Conservation (phyloP, 2,329 filamentous ascomycete species). For the Colletotrichum tropicicola region DNA sequence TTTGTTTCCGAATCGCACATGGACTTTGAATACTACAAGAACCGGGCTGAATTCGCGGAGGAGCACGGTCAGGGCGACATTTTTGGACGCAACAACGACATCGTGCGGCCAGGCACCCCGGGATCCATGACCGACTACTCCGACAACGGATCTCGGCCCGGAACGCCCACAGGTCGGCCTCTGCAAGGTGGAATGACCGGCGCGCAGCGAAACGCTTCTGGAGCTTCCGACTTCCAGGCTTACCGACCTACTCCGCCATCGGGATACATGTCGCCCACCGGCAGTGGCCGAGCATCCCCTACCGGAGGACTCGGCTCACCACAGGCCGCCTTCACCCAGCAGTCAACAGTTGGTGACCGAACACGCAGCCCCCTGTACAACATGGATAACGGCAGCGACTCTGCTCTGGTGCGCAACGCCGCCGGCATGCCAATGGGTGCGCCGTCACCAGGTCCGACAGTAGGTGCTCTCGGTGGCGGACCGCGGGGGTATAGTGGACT, state of each 20-base stretch:
- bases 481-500: conserved; percentile 68
- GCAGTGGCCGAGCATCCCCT: conserved; percentile 24
- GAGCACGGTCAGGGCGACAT: conserved; percentile 83
- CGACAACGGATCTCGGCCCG: conserved; percentile 56
- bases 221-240: conserved; percentile 32
- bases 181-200: conserved; percentile 40
- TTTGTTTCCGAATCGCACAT: conserved; percentile 86
- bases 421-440: conserved; percentile 58
- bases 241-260: conserved; percentile 25
- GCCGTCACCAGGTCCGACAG: conserved; percentile 51
- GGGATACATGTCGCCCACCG: conserved; percentile 32
- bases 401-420: conserved; percentile 61
- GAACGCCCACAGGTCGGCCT: conserved; percentile 55
- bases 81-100: conserved; percentile 67
- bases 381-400: conserved; percentile 60
- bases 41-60: conserved; percentile 86
- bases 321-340: conserved; percentile 25
- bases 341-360: conserved; percentile 32
- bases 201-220: background rate
- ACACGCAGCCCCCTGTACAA: conserved; percentile 59
- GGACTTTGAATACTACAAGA: conserved; percentile 92
- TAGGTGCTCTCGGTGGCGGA: conserved; percentile 64
- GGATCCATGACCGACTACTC: conserved; percentile 57
- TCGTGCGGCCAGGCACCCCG: conserved; percentile 70
- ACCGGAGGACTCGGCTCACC: conserved; percentile 12